Evolutionary conservation across 495 filamentous ascomycete species (phyloP).

Genomic region (Aspergillus avenaceus): DNA sequence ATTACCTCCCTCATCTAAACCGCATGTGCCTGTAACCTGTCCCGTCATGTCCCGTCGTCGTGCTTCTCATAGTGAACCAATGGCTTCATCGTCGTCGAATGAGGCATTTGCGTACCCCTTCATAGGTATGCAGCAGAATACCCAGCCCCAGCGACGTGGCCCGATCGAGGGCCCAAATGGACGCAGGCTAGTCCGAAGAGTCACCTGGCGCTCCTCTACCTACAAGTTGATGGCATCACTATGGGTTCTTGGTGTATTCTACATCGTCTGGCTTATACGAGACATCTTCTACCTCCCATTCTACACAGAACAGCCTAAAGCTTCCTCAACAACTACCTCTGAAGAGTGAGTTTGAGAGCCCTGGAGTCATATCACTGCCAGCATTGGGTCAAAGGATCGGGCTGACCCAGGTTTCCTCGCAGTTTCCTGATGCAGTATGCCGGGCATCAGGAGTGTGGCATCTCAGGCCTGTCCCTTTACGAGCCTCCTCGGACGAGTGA

Average conservation of each 20-base stretch:
- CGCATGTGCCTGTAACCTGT: conserved; percentile 16
- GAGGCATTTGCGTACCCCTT: conserved; percentile 37
- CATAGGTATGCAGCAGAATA: conserved; percentile 20
- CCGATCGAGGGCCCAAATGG: conserved; percentile 46
- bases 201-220: conserved; percentile 48
- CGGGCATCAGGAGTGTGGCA: conserved; percentile 42
- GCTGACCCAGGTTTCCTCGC: conserved; percentile 16
- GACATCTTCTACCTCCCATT: conserved; percentile 43
- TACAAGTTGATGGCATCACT: conserved; percentile 47
- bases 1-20: conserved; percentile 5
- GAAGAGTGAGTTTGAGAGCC: conserved; percentile 16
- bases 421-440: conserved; percentile 42
- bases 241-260: conserved; percentile 43
- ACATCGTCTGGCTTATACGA: conserved; percentile 45
- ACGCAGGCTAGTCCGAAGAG: conserved; percentile 41
- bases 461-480: conserved; percentile 41
- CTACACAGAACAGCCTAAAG: conserved; percentile 16
- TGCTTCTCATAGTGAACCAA: conserved; percentile 38
- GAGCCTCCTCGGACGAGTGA: conserved; percentile 21
- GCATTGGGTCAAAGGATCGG: conserved; percentile 1
- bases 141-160: conserved; percentile 28
- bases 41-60: conserved; percentile 41
- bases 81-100: conserved; percentile 28
- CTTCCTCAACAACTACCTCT: conserved; percentile 5
- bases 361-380: background rate